Base-by-base conservation (phyloP, 257 asterid species). In the Primulina huaijiensis region DNA sequence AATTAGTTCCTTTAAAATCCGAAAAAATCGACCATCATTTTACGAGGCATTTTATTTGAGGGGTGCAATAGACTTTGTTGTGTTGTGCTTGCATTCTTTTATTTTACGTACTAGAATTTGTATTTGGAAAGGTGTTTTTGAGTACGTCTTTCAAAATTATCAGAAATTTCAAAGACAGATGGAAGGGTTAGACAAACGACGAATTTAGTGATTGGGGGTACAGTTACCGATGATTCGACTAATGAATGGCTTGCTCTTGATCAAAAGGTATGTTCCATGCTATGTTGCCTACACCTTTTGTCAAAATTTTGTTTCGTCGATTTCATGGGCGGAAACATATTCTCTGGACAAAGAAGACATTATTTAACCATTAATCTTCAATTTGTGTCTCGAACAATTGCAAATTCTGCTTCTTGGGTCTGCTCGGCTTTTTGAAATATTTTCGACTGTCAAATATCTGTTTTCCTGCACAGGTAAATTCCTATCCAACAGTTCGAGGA, bases 111-210 rank as follows among this genome's bases (percentile, higher is more conserved):
- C 25, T 75, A 11, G 68, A n/a, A 2, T 60, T 37, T 52, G 68
- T 66, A 37, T 58, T 77, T 71, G 19, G 6, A 55, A 17, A 9
- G 17, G 67, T 0, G 60, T 76, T 27, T 67, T 38, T 17, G 31
- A 62, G 30, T 37, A 14, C 60, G 16, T 70, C 19, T 74, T 76
- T 71, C 35, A 72, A 50, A 73, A 55, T 61, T 74, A 62, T 64
- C 92, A 91, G 97, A 89, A 84, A 89, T 91, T 67, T 89, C 96
- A 5, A 91, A 81, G 88, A 78, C 88, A 53, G 96, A 87, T 76
- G 97, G 96, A 31, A 86, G 97, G 81, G 89, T 91, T 57, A 92
- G 97, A 46, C 96, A 91, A 75, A 91, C 96, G 5, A 91, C 97
- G 20, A 89, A 91, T 71, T 82, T 91, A 66, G 91, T 91, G 21